phyloP scores from a whole-genome alignment of 1,284 basidiomycete species.

The Trametes hirsuta region DNA sequence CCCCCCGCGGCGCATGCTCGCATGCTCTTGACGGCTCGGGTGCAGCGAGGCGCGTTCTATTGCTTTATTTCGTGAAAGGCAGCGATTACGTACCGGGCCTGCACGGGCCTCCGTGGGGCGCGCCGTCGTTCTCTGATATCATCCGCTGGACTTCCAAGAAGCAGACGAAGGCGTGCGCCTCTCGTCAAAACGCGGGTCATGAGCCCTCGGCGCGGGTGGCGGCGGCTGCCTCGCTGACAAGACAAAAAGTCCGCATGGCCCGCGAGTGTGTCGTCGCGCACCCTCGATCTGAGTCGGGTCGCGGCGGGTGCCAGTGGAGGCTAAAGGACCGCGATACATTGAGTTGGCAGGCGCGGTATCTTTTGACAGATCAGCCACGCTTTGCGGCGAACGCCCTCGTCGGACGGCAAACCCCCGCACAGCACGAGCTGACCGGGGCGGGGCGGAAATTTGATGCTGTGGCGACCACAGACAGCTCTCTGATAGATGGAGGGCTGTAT shows the following conservation, averaged over 20 bases:
- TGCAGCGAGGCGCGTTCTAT: background rate
- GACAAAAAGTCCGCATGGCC: background rate
- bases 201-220: constrained; percentile 6
- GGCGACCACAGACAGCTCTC: constrained; percentile 19
- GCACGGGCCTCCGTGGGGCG: constrained; percentile 18
- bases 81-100: constrained; percentile 22
- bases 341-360: constrained; percentile 4
- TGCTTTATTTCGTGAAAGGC: constrained; percentile 1
- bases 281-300: constrained; percentile 2
- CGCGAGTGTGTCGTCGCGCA: background rate
- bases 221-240: constrained; percentile 16
- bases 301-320: background rate
- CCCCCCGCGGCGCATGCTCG: background rate
- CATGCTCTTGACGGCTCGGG: constrained; percentile 11
- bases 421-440: constrained; percentile 11
- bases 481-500: constrained; percentile 18
- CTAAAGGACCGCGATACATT: background rate
- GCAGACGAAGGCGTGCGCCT: constrained; percentile 6
- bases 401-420: constrained; percentile 20
- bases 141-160: constrained; percentile 22
- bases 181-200: constrained; percentile 11
- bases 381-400: constrained; percentile 10
- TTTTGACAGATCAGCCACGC: constrained; percentile 20
- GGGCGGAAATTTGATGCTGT: constrained; percentile 17
- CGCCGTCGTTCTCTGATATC: constrained; percentile 17